Base-by-base conservation (phyloP, 805 yeast genomes). In the Yueomyces sp. region DNA sequence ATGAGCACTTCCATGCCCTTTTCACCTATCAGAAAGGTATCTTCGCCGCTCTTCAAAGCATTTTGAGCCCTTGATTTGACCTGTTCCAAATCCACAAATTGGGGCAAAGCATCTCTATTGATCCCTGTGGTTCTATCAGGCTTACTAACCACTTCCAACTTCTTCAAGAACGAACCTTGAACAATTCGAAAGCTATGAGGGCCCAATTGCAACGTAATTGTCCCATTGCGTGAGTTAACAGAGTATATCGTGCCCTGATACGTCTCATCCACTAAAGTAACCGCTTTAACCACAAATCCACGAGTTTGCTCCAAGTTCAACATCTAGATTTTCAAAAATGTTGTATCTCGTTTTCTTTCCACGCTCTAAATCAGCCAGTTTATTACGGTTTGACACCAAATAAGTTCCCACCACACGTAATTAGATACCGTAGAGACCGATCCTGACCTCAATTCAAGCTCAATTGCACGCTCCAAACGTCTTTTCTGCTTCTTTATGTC, bases 171-270 rank as follows among this genome's bases (percentile, higher is more conserved):
- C 2, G 76, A 57, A 6, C 76, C 67, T 54, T 77, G 78, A 42
- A 81, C 63, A 40, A 81, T 62, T 46, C 73, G 69, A 58, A 73
- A 78, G 33, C 51, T 47, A 51, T 57, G 44, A 45, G 54, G 50
- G 43, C 48, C 40, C 38, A 51, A 42, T 40, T 52, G 55, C 6
- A 57, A 64, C 45, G 67, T 62, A 1, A 68, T 49, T 1, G 67
- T 57, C 32, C 49, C 51, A 49, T 63, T 43, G 67, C 69, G 44
- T 5, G 78, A 66, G 45, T 76, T 73, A 56, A 73, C 79, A 7
- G 86, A 71, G 56, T 77, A 79, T 36, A 84, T 70, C 32, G 70
- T 64, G 1, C 92, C 94, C n/a, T 68, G 66, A 42, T 77, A 66
- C 6, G 67, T 66, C 29, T 70, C 68, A 53, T 81, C 85, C 40